Percentiles rank a stretch among this genome's conserved stretches.
Conservation (phyloP, 441 rosid genomes). For the Pelargonium citronellum region DNA sequence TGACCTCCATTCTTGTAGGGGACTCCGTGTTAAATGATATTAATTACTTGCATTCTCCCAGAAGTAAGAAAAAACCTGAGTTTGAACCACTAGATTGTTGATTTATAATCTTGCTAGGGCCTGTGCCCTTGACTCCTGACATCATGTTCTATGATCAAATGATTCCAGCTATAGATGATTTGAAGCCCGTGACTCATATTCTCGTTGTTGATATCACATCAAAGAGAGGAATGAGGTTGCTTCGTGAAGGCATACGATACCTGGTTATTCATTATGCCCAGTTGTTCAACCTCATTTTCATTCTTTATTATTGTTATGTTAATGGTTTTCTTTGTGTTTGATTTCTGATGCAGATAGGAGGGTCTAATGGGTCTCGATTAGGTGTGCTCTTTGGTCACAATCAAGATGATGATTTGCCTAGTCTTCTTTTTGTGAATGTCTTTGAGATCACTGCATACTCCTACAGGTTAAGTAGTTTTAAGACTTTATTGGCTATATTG, state of each 20-base stretch:
- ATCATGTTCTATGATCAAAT: conserved; percentile 22
- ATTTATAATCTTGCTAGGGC: conserved; percentile 18
- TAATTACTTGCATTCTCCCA: conserved; percentile 80
- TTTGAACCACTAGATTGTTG: conserved; percentile 3
- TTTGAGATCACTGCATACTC: conserved; percentile 62
- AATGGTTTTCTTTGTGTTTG: conserved; percentile 24
- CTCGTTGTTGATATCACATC: conserved; percentile 69
- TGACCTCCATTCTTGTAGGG: conserved; percentile 51
- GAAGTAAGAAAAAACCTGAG: conserved; percentile 50
- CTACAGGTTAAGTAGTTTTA: conserved; percentile 52
- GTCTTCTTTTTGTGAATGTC: conserved; percentile 58
- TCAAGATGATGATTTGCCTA: conserved; percentile 40
- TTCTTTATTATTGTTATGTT: conserved; percentile 12
- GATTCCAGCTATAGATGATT: conserved; percentile 60
- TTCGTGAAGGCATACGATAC: conserved; percentile 78
- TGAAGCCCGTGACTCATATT: conserved; percentile 95
- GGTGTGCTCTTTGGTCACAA: conserved; percentile 68
- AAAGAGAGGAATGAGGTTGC: conserved; percentile 68
- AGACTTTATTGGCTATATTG: conserved; percentile 6
- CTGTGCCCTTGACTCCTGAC: conserved; percentile 19
- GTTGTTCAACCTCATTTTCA: background rate
- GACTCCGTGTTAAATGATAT: conserved; percentile 57
- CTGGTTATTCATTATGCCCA: conserved; percentile 46
- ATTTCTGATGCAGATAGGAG: conserved; percentile 52
- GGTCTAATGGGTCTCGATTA: conserved; percentile 69